Evolutionary conservation across 345 rosid species (phyloP).

Genomic region (Gossypium stocksii): DNA sequence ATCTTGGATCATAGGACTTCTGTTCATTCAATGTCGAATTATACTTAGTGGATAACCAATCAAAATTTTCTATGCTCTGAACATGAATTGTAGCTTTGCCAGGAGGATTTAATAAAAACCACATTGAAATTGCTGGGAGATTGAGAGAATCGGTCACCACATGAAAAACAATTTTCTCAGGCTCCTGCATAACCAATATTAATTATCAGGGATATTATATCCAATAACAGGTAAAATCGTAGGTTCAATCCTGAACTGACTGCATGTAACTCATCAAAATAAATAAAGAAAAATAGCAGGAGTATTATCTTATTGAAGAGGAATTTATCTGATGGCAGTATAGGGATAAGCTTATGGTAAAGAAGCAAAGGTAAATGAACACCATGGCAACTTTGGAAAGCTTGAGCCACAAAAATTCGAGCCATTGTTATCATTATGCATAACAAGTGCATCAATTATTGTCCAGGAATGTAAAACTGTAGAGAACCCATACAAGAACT

Average conservation of each 20-base stretch:
- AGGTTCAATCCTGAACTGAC: background rate
- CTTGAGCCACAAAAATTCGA: background rate
- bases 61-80: conserved; percentile 56
- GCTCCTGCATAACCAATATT: conserved; percentile 42
- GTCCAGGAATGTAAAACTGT: background rate
- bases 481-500: background rate
- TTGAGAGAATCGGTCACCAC: conserved; percentile 83
- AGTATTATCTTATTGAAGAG: background rate
- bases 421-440: background rate
- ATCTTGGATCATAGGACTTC: conserved; percentile 64
- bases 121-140: conserved; percentile 80
- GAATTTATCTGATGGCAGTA: background rate
- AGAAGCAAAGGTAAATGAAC: background rate
- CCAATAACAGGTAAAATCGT: background rate
- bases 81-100: conserved; percentile 61
- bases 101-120: conserved; percentile 74
- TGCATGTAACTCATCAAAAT: background rate
- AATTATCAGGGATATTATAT: conserved; percentile 10
- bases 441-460: background rate
- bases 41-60: conserved; percentile 54
- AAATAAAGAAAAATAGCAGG: background rate
- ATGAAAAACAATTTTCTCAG: conserved; percentile 74
- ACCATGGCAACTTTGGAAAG: background rate
- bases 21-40: conserved; percentile 46
- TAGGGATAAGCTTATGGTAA: background rate